A percentile compares a stretch with the other conserved stretches of the same genome.
These are phyloP conservation scores for Candida taoyuanica DNA, from an alignment of 805 yeast species.

Conservation along the genomic window DNA sequence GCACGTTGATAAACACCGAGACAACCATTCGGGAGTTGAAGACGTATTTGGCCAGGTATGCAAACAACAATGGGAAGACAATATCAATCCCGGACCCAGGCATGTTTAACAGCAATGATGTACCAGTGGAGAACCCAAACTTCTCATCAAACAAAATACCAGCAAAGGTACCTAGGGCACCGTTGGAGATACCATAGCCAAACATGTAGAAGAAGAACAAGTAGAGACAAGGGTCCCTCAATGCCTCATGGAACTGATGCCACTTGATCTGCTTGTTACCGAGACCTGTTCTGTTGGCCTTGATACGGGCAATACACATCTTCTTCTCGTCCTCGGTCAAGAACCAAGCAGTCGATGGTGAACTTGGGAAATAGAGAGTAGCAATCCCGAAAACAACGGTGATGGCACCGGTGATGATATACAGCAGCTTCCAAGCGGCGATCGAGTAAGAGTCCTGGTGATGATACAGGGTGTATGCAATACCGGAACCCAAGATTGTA, in stretches of 20 bases:
- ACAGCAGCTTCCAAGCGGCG: slow-evolving; percentile 56
- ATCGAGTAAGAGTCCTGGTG: slow-evolving; percentile 36
- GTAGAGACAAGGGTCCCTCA: slow-evolving; percentile 48
- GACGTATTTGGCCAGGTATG: slow-evolving; percentile 18
- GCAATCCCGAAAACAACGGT: slow-evolving; percentile 50
- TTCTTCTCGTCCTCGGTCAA: slow-evolving; percentile 41
- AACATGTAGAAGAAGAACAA: slow-evolving; percentile 37
- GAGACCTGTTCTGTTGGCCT: slow-evolving; percentile 51
- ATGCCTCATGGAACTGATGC: slow-evolving; percentile 48
- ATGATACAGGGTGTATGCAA: slow-evolving; percentile 48
- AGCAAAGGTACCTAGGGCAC: slow-evolving; percentile 34
- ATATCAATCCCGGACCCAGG: slow-evolving; percentile 30
- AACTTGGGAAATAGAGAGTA: slow-evolving; percentile 48
- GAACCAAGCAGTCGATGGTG: slow-evolving; percentile 47
- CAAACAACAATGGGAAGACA: slow-evolving; percentile 13
- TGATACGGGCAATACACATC: slow-evolving; percentile 46
- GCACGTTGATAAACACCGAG: slow-evolving; percentile 18
- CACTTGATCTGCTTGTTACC: slow-evolving; percentile 50
- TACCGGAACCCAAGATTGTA: slow-evolving; percentile 42
- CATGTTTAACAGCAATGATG: slow-evolving; percentile 26
- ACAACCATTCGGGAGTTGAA: slow-evolving; percentile 23
- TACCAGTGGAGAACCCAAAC: slow-evolving; percentile 11
- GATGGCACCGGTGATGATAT: slow-evolving; percentile 53
- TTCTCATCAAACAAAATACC: slow-evolving; percentile 11
- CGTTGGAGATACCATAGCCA: slow-evolving; percentile 44